phyloP scores from a whole-genome alignment of 192 early-diverging fungal genomes.

The Rhizophlyctis rosea region DNA sequence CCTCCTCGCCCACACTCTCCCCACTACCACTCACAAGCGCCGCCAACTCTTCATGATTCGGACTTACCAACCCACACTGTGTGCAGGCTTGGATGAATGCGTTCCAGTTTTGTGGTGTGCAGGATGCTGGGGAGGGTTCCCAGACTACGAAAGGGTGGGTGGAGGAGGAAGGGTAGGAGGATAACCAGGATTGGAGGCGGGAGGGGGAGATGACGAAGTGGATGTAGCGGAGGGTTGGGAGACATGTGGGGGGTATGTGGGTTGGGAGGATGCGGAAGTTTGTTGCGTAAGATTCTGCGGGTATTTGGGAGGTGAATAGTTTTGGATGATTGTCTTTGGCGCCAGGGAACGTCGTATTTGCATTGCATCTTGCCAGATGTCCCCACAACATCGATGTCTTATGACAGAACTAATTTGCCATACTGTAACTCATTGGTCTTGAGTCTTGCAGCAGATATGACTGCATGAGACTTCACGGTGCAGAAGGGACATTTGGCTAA shows the following conservation, averaged over 20 bases:
- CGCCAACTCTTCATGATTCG: constrained; percentile 27
- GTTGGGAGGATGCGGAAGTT: constrained; percentile 20
- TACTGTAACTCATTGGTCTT: not conserved
- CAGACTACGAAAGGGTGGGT: constrained; percentile 10
- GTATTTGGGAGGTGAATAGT: no score
- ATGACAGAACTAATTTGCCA: not conserved
- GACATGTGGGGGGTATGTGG: constrained; percentile 5
- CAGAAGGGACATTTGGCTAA: no score
- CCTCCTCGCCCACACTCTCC: no score
- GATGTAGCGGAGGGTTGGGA: constrained; percentile 15
- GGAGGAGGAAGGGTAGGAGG: not conserved
- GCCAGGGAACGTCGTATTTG: no score
- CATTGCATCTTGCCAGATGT: no score
- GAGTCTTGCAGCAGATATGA: no score
- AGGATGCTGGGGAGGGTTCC: constrained; percentile 25
- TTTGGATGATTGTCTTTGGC: no score
- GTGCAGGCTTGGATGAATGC: not conserved
- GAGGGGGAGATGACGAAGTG: constrained; percentile 11
- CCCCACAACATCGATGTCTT: no score
- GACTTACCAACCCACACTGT: constrained; percentile 6
- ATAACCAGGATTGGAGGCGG: constrained; percentile 5
- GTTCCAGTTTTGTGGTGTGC: constrained; percentile 10
- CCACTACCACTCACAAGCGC: no score
- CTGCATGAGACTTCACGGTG: no score
- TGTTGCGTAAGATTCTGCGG: constrained; percentile 9